Evolutionary conservation across 768 basidiomycete species (phyloP).

Genomic region (Amyloporia xantha): DNA sequence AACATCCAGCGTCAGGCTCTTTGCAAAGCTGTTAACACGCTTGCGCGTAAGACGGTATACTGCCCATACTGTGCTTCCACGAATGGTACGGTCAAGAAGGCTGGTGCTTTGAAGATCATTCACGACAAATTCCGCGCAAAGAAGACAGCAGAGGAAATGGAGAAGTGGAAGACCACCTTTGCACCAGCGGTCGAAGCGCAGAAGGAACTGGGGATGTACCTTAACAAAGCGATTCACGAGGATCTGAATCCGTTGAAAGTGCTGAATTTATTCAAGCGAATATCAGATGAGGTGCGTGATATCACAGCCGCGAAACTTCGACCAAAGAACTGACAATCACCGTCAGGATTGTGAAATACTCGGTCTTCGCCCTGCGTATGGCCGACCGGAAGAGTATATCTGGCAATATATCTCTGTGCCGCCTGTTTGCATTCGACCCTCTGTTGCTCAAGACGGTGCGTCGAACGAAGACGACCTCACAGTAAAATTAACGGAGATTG

Average conservation of each 20-base stretch:
- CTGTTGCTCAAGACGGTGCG: conserved; percentile 95
- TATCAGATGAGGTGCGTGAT: conserved; percentile 75
- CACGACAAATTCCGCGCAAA: conserved; percentile 97
- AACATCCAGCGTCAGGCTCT: conserved; percentile 83
- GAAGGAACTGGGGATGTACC: conserved; percentile 77
- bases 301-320: not conserved
- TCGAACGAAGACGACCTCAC: conserved; percentile 99
- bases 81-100: conserved; percentile 96
- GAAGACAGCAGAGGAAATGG: conserved; percentile 85
- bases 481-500: conserved; percentile 95
- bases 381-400: conserved; percentile 93
- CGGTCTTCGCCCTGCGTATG: conserved; percentile 80
- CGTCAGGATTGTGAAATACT: conserved; percentile 88
- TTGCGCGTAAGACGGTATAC: conserved; percentile 84
- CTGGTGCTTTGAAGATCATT: conserved; percentile 89
- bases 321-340: not conserved
- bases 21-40: conserved; percentile 77
- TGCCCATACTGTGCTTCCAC: conserved; percentile 91
- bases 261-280: conserved; percentile 83
- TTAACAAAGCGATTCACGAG: conserved; percentile 85
- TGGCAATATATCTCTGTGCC: conserved; percentile 99
- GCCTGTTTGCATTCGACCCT: conserved; percentile 94
- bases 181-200: conserved; percentile 75
- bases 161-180: conserved; percentile 82
- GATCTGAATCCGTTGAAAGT: conserved; percentile 94